phyloP scores from a whole-genome alignment of 768 basidiomycete species.

The Calvatia gigantea region DNA sequence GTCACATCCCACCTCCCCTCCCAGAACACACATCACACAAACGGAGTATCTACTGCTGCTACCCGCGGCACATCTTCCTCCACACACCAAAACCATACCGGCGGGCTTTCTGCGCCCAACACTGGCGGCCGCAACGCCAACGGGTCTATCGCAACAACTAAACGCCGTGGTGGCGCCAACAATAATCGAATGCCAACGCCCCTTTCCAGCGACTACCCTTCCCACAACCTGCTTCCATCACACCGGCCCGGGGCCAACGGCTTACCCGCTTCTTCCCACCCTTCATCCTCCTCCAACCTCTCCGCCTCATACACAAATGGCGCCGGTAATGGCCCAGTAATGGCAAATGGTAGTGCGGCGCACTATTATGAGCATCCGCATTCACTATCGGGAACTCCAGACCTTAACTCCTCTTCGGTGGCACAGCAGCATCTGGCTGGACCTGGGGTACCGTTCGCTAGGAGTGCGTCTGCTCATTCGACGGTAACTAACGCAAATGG shows the following conservation, averaged over 20 bases:
- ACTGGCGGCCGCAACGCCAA: conserved; percentile 11
- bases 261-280: conserved; percentile 16
- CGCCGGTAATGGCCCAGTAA: conserved; percentile 21
- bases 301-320: conserved; percentile 14
- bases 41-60: conserved; percentile 16
- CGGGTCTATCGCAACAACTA: conserved; percentile 27
- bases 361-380: conserved; percentile 37
- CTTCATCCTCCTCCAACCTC: conserved; percentile 21
- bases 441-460: conserved; percentile 72
- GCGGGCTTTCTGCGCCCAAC: neutral
- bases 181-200: conserved; percentile 32
- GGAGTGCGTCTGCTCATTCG: conserved; percentile 35
- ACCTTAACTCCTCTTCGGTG: conserved; percentile 50
- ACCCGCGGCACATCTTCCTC: conserved; percentile 25
- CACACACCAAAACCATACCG: conserved; percentile 10
- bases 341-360: conserved; percentile 16
- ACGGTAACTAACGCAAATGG: conserved; percentile 28
- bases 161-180: conserved; percentile 35
- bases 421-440: conserved; percentile 66
- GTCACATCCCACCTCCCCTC: conserved; percentile 61
- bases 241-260: conserved; percentile 23
- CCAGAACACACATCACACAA: conserved; percentile 28
- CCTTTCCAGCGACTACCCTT: conserved; percentile 33
- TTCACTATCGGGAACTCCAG: conserved; percentile 35
- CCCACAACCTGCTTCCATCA: conserved; percentile 23